phyloP scores from a whole-genome alignment of 1,284 basidiomycete genomes.

The Tausonia pullulans region DNA sequence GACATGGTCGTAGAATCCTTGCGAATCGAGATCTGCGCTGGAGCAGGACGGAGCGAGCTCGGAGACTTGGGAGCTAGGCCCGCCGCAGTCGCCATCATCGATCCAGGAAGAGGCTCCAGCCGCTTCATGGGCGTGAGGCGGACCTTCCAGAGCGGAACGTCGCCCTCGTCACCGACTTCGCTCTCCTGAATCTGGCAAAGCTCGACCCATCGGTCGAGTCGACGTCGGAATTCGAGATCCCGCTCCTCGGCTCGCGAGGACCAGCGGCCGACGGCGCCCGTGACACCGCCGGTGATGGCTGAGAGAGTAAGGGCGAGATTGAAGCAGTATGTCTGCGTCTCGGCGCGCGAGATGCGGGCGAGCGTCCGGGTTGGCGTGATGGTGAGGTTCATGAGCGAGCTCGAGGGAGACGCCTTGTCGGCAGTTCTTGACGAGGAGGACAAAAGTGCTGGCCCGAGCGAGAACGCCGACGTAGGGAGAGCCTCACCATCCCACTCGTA shows the following conservation, averaged over 20 bases:
- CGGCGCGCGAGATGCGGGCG: conserved; percentile 25
- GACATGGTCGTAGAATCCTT: neutral
- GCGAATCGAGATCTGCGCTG: conserved; percentile 9
- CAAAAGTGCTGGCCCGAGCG: neutral
- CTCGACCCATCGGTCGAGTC: conserved; percentile 32
- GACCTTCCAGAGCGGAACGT: neutral
- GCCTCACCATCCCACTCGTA: conserved; percentile 33
- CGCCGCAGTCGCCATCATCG: conserved; percentile 18
- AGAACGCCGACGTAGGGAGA: neutral
- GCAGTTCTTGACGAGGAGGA: neutral
- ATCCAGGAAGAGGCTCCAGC: conserved; percentile 23
- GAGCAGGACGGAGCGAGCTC: neutral
- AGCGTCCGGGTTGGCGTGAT: conserved; percentile 32
- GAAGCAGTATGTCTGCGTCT: conserved; percentile 32
- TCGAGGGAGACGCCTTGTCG: neutral
- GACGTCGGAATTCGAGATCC: conserved; percentile 25
- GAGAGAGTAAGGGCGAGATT: conserved; percentile 31
- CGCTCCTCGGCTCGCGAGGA: conserved; percentile 28
- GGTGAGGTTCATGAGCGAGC: conserved; percentile 3
- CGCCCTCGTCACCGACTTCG: neutral
- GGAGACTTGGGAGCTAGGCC: neutral
- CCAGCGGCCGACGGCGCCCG: conserved; percentile 34
- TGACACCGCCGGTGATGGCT: conserved; percentile 28
- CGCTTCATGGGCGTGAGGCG: conserved; percentile 3
- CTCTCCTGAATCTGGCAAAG: neutral